These are phyloP conservation scores for Eragrostis tef DNA, from an alignment of 202 grass and related monocot species.

Conservation along the genomic window DNA sequence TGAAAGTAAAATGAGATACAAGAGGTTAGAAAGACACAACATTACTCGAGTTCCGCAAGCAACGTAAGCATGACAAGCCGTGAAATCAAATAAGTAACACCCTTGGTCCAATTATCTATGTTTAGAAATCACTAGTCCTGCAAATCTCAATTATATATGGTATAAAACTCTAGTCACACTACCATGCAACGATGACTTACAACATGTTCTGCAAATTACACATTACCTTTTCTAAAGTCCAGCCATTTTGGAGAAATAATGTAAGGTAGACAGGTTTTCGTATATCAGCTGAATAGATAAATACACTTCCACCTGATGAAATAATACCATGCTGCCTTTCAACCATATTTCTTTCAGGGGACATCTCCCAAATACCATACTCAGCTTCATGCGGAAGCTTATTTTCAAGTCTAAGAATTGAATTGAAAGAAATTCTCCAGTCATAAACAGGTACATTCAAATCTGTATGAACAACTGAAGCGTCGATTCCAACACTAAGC, in stretches of 20 bases:
- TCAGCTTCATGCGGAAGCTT: conserved; percentile 89
- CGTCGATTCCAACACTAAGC: conserved; percentile 85
- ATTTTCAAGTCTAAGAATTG: conserved; percentile 91
- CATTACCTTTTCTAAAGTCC: conserved; percentile 93
- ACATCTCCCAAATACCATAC: conserved; percentile 94
- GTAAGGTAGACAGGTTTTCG: conserved; percentile 83
- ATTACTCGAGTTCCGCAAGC: conserved; percentile 6
- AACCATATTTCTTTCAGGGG: conserved; percentile 79
- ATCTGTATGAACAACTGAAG: conserved; percentile 89
- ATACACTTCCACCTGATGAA: conserved; percentile 71
- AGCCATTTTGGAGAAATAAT: conserved; percentile 89
- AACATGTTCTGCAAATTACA: not conserved
- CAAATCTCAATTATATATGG: not conserved
- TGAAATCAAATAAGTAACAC: conserved; percentile 8
- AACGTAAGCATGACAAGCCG: conserved; percentile 15
- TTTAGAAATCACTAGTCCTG: not conserved
- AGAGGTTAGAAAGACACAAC: conserved; percentile 13
- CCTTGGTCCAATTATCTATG: not conserved
- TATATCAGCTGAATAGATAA: conserved; percentile 94
- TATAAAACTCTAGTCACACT: not conserved
- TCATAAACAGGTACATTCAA: conserved; percentile 85
- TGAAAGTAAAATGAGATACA: conserved; percentile 52
- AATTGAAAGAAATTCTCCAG: conserved; percentile 95
- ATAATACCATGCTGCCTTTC: conserved; percentile 83
- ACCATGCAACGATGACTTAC: conserved; percentile 5